Evolutionary conservation across 106 monocot genomes (phyloP), one percentile per base, ranked within the genome.

Genomic region (Platanthera zijinensis): DNA sequence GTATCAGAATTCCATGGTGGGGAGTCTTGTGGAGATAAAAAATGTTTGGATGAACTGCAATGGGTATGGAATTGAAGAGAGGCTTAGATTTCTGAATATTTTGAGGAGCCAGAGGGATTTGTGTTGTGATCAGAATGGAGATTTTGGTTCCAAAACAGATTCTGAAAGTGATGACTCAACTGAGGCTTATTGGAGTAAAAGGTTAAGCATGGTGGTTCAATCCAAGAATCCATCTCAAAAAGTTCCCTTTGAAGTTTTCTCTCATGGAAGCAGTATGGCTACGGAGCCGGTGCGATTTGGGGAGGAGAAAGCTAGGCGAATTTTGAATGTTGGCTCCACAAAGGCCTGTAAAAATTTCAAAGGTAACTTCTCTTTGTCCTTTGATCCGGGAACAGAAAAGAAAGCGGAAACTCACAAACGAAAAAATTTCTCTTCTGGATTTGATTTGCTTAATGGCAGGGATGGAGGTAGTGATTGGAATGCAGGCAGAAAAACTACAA

Each of bases 151-250:
- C 17, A 52, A 68, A 52, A 69, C 52, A 15, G 49, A 78, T 53
- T 69, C 69, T 32, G 85, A 87, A 57, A 82, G 81, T 73, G 79
- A 80, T 56, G 79, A 77, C 30, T 85, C 76, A 14, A 76, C 45
- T 50, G 78, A 83, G 13, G 51, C 15, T 15, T 5, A 51, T 54
- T 79, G 59, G 84, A 78, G 39, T 9, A 82, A 82, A 52, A 73
- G 74, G 68, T 11, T 77, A 7, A 82, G 79, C 53, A 81, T 78
- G 78, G 73, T 48, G 39, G 48, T 13, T 19, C 78, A 30, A 39
- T 51, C 19, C 64, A 5, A 19, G 48, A 54, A 61, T 5, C 48
- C 72, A 14, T 57, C 52, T 30, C 82, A 51, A 49, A 50, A 76
- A 28, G 50, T 76, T 48, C 69, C 74, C 63, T 69, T 47, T 8